A percentile compares a stretch with the other conserved stretches of the same genome.
Conservation (phyloP, 1,284 basidiomycete species). For the Crucibulum parvulum region DNA sequence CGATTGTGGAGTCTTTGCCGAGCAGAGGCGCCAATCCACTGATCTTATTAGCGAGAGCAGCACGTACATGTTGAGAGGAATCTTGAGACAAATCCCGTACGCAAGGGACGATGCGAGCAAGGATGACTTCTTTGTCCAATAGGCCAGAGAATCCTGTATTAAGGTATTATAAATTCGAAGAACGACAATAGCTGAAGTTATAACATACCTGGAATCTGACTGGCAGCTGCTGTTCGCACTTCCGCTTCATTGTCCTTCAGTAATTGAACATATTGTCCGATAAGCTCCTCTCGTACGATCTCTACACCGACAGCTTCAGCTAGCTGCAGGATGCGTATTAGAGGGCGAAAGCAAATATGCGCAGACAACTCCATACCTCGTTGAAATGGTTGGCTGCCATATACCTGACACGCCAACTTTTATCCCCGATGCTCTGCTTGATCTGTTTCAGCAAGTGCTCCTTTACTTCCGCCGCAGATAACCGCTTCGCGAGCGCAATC, state of each 20-base stretch:
- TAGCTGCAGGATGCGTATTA: conserved; percentile 55
- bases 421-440: conserved; percentile 89
- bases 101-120: conserved; percentile 94
- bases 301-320: conserved; percentile 92
- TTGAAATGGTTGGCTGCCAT: conserved; percentile 99
- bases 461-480: conserved; percentile 89
- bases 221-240: conserved; percentile 95
- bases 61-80: conserved; percentile 95
- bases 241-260: conserved; percentile 99
- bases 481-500: conserved; percentile 89
- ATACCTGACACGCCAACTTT: conserved; percentile 99
- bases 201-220: conserved; percentile 90
- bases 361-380: conserved; percentile 56
- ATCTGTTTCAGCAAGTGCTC: conserved; percentile 91
- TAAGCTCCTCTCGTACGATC: conserved; percentile 93
- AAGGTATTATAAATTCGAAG: conserved; percentile 10
- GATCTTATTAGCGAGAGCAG: conserved; percentile 96
- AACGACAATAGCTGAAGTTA: neutral
- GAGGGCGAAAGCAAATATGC: neutral
- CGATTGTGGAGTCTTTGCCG: conserved; percentile 94
- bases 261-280: conserved; percentile 91
- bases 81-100: conserved; percentile 96
- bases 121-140: conserved; percentile 93
- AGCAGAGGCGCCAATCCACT: conserved; percentile 97
- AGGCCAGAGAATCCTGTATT: conserved; percentile 92